Base-by-base conservation (phyloP, 129 eudicot genomes). In the Tagetes erecta region DNA sequence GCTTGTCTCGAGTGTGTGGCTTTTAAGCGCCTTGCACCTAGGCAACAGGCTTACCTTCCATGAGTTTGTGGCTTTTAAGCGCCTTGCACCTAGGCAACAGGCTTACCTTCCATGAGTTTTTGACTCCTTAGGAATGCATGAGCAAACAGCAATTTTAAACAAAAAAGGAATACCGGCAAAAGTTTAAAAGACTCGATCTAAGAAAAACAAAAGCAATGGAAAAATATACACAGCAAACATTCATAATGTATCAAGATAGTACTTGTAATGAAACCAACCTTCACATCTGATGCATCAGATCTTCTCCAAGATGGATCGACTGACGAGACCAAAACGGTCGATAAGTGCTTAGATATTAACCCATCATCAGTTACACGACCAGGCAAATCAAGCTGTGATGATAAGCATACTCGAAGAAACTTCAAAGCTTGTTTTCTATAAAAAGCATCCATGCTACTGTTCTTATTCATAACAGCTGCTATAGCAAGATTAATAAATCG, bases 401-500 rank as follows among this genome's bases (percentile, higher is more conserved):
- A 87, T 45, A 95, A 84, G 79, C 97, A 95, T 31, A 88, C 97
- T 62, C 93, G 86, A 66, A 95, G 92, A 75, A 95, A 91, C 79
- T 88, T 91, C 74, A 95, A 86, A 70, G 99, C 99, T 82, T 95
- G 97, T 79, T 84, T 95, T 57, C 99, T 78, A 68, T 91, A 95
- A 80, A 91, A 95, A 9, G 87, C 83, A 76, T 95, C 99, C 72
- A 91, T 86, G 37, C 79, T 72, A 58, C 84, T 80, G 72, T 81
- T 84, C 80, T 87, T 95, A 69, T 95, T 89, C 95, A 82, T 84
- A 66, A 95, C 96, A 76, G 99, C 95, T 56, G 88, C 83, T 45
- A 95, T 89, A 70, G 97, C 99, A 55, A 95, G 97, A 86, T 91
- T 91, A 72, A 95, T 87, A 79, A 85, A 95, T 56, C 99, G 99